Evolutionary conservation across 805 yeast species (phyloP).

Genomic region (Teunomyces gatunensis): DNA sequence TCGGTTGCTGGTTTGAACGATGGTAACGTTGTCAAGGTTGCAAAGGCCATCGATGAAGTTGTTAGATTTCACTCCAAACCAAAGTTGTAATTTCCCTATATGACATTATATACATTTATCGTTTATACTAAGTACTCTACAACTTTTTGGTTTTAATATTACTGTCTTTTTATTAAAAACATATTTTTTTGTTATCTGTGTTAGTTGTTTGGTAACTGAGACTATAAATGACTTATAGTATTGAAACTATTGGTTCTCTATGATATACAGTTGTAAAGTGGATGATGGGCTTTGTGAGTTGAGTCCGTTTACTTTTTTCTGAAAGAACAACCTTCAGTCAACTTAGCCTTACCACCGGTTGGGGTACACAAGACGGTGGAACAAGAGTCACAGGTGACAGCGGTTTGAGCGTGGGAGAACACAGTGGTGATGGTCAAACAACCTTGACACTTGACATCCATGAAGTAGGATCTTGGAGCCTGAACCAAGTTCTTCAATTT

Average conservation of each 20-base stretch:
- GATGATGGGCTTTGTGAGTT: constrained; percentile 1
- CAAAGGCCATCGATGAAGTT: constrained; percentile 77
- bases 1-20: constrained; percentile 92
- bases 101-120: background rate
- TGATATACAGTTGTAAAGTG: background rate
- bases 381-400: constrained; percentile 98
- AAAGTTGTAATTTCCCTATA: constrained; percentile 8
- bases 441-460: constrained; percentile 99
- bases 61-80: constrained; percentile 36
- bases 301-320: constrained; percentile 79
- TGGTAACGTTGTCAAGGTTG: constrained; percentile 73
- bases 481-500: constrained; percentile 97
- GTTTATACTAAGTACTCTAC: background rate
- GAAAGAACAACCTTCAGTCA: constrained; percentile 99
- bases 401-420: constrained; percentile 99
- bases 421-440: constrained; percentile 99
- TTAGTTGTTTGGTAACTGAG: constrained; percentile 2
- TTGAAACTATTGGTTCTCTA: constrained; percentile 1
- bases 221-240: constrained; percentile 1
- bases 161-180: constrained; percentile 1
- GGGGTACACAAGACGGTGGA: constrained; percentile 98
- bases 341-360: constrained; percentile 99
- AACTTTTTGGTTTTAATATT: background rate
- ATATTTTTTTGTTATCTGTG: background rate
- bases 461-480: constrained; percentile 97